A percentile compares a stretch with the other conserved stretches of the same genome.
phyloP scores from a whole-genome alignment of 306 rosid species.

The Sesbania bispinosa region DNA sequence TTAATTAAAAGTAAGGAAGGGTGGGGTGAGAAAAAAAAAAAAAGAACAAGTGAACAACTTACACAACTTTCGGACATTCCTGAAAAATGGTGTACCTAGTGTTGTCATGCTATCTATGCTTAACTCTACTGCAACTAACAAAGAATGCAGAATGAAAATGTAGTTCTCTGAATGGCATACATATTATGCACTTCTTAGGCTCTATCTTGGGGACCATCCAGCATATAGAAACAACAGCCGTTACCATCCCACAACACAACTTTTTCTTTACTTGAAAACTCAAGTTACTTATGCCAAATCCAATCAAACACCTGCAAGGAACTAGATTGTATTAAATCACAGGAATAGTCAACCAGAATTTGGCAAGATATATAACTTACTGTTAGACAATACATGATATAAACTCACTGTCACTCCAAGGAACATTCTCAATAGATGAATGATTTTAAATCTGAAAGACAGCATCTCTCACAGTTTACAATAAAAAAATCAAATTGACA shows the following conservation, averaged over 20 bases:
- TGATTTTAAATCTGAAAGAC: neutral
- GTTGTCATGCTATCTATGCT: neutral
- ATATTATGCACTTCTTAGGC: slow-evolving; percentile 20
- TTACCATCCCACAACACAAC: slow-evolving; percentile 8
- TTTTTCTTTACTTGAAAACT: slow-evolving; percentile 11
- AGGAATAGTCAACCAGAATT: neutral
- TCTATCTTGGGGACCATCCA: slow-evolving; percentile 33
- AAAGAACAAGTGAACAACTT: slow-evolving; percentile 34
- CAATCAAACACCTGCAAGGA: slow-evolving; percentile 66
- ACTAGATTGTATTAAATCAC: neutral
- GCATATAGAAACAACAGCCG: neutral
- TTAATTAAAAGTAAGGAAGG: neutral
- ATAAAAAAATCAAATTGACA: neutral
- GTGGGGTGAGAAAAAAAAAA: slow-evolving; percentile 1
- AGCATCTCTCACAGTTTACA: neutral
- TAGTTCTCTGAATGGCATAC: slow-evolving; percentile 17
- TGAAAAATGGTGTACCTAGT: slow-evolving; percentile 37
- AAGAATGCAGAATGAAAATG: slow-evolving; percentile 4
- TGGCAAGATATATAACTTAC: neutral
- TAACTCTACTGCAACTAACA: slow-evolving; percentile 12
- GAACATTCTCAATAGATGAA: neutral
- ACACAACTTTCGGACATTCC: slow-evolving; percentile 21
- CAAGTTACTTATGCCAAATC: neutral
- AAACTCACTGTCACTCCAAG: too few relatives aligned
- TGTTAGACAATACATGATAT: neutral